Evolutionary conservation across 2,329 filamentous ascomycete species (phyloP).

Genomic region (Tolypocladium capitatum): DNA sequence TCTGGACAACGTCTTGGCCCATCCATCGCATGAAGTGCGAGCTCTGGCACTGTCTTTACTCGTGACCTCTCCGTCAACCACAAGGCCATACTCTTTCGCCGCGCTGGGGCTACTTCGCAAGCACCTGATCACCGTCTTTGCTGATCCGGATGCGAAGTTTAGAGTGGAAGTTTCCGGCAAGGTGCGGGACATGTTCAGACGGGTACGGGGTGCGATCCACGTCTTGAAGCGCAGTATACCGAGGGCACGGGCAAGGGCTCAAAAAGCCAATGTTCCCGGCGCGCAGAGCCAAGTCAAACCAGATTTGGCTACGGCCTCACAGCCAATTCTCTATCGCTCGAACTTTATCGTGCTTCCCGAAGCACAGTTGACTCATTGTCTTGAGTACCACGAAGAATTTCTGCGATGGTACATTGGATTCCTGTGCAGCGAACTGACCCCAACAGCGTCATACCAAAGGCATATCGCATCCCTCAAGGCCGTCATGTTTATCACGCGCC

Average conservation of each 20-base stretch:
- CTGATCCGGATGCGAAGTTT: slow-evolving; percentile 76
- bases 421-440: slow-evolving; percentile 57
- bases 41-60: slow-evolving; percentile 73
- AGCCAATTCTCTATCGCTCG: slow-evolving; percentile 22
- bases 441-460: slow-evolving; percentile 78
- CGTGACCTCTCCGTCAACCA: slow-evolving; percentile 60
- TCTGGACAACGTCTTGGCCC: slow-evolving; percentile 38
- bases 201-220: slow-evolving; percentile 54
- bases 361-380: slow-evolving; percentile 21
- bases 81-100: slow-evolving; percentile 52
- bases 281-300: slow-evolving; percentile 7
- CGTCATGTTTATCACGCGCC: slow-evolving; percentile 51
- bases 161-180: slow-evolving; percentile 68
- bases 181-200: slow-evolving; percentile 62
- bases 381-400: slow-evolving; percentile 47
- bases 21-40: slow-evolving; percentile 51
- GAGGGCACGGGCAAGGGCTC: slow-evolving; percentile 19
- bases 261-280: slow-evolving; percentile 14
- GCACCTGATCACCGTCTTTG: slow-evolving; percentile 59
- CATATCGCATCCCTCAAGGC: slow-evolving; percentile 72
- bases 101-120: slow-evolving; percentile 49
- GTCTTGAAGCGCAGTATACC: slow-evolving; percentile 34
- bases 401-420: slow-evolving; percentile 64
- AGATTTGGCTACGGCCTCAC: slow-evolving; percentile 6
- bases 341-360: slow-evolving; percentile 27